phyloP scores from a whole-genome alignment of 371 early-diverging fungal species.

The Actinomucor elegans region DNA sequence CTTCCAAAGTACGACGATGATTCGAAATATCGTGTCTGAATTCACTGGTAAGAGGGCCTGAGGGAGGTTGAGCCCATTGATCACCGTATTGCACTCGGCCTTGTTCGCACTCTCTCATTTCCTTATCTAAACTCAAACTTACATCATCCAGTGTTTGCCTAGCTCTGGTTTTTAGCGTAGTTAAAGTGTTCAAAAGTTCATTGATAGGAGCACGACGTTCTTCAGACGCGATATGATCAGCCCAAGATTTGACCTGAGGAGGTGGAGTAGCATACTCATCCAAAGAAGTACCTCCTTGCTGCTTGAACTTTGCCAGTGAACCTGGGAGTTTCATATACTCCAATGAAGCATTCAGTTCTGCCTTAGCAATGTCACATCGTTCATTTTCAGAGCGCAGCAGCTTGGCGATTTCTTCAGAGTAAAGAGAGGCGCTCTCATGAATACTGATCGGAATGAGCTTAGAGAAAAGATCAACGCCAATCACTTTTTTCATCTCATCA shows the following conservation, averaged over 20 bases:
- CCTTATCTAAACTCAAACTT: constrained; percentile 71
- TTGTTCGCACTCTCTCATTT: constrained; percentile 83
- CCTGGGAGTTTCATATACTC: constrained; percentile 85
- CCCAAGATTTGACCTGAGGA: constrained; percentile 59
- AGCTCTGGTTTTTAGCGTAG: constrained; percentile 59
- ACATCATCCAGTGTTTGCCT: constrained; percentile 66
- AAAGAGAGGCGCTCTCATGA: constrained; percentile 88
- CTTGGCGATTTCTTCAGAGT: constrained; percentile 94
- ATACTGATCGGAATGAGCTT: constrained; percentile 88
- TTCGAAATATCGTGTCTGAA: constrained; percentile 78
- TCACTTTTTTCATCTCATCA: constrained; percentile 70
- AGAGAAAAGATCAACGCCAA: constrained; percentile 86
- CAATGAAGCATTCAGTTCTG: constrained; percentile 82
- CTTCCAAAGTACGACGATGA: constrained; percentile 78
- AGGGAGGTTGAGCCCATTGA: constrained; percentile 85
- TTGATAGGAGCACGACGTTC: constrained; percentile 46
- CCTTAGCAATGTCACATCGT: constrained; percentile 77
- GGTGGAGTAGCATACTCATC: constrained; percentile 64
- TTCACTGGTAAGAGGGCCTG: constrained; percentile 67
- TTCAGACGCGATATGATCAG: constrained; percentile 56
- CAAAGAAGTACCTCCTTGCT: constrained; percentile 42
- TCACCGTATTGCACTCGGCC: constrained; percentile 75
- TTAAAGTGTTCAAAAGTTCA: constrained; percentile 59
- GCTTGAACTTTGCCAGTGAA: constrained; percentile 76
- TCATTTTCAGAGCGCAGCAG: constrained; percentile 80